These are phyloP conservation scores for Fusarium sp. DNA, from an alignment of 2,329 filamentous ascomycete genomes.

Conservation along the genomic window DNA sequence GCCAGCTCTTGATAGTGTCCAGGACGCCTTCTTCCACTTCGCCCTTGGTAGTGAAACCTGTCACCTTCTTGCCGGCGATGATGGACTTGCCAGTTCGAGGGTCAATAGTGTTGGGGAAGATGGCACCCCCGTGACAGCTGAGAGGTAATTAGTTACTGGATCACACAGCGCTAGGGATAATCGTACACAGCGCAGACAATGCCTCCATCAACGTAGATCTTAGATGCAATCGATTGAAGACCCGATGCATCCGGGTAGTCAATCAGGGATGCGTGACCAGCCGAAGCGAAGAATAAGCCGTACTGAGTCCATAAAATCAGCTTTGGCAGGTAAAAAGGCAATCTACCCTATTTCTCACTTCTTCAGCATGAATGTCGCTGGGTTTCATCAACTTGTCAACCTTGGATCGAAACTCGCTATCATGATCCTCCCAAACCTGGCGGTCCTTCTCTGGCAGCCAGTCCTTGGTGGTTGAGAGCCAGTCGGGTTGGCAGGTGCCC, in stretches of 20 bases:
- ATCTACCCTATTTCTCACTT: too few species aligned
- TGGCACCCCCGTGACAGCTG: neutral
- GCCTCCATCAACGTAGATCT: neutral
- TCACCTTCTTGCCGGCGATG: neutral
- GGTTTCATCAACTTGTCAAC: slow-evolving; percentile 55
- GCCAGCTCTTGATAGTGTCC: neutral
- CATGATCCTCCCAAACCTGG: slow-evolving; percentile 49
- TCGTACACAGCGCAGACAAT: neutral
- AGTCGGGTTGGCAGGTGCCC: neutral
- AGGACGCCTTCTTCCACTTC: neutral
- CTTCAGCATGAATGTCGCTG: slow-evolving; percentile 36
- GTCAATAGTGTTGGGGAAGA: neutral
- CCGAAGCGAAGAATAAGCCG: slow-evolving; percentile 31
- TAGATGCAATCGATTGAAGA: neutral
- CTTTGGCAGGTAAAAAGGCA: neutral
- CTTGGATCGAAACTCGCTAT: slow-evolving; percentile 57
- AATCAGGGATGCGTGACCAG: neutral
- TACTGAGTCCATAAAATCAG: slow-evolving; percentile 9
- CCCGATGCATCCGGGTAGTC: neutral
- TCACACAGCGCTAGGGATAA: neutral
- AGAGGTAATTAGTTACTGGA: neutral
- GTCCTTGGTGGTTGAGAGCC: neutral
- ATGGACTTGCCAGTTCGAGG: neutral
- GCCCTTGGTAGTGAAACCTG: neutral
- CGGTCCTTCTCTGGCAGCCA: slow-evolving; percentile 4